Evolutionary conservation across 2,329 filamentous ascomycete species (phyloP).

Genomic region (Paracorniculantispora psalliotae): DNA sequence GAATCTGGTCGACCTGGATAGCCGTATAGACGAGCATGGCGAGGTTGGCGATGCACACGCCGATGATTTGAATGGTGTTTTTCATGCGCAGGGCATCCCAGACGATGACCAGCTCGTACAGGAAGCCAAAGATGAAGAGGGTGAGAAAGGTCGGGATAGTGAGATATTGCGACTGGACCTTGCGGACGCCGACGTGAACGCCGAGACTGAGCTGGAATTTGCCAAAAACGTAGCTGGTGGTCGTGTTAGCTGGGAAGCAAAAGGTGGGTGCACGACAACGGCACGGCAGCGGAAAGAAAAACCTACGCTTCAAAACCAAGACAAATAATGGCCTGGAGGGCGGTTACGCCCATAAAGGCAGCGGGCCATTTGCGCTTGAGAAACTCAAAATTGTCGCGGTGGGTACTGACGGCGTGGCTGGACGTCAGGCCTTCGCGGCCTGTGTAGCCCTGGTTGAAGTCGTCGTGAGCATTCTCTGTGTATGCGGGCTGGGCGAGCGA

Average conservation of each 20-base stretch:
- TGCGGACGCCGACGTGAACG: slow-evolving; percentile 33
- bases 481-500: slow-evolving; percentile 25
- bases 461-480: slow-evolving; percentile 23
- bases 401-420: slow-evolving; percentile 26
- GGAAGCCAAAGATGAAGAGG: slow-evolving; percentile 93
- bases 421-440: slow-evolving; percentile 34
- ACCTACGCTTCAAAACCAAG: slow-evolving; percentile 83
- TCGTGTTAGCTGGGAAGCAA: slow-evolving; percentile 15
- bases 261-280: neutral
- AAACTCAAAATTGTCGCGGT: slow-evolving; percentile 54
- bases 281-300: neutral
- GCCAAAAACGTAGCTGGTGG: slow-evolving; percentile 78
- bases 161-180: slow-evolving; percentile 49
- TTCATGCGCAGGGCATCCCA: slow-evolving; percentile 92
- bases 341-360: slow-evolving; percentile 69
- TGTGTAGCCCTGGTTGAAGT: slow-evolving; percentile 32
- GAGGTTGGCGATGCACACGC: slow-evolving; percentile 86
- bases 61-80: slow-evolving; percentile 98
- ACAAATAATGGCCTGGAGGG: slow-evolving; percentile 73
- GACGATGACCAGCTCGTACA: slow-evolving; percentile 84
- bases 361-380: slow-evolving; percentile 86
- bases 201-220: slow-evolving; percentile 67
- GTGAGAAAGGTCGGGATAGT: slow-evolving; percentile 94
- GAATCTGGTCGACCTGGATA: slow-evolving; percentile 88
- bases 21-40: slow-evolving; percentile 89